These are phyloP conservation scores for Uronychia binucleata DNA, from an alignment of 73 alveolate species.

Conservation along the genomic window DNA sequence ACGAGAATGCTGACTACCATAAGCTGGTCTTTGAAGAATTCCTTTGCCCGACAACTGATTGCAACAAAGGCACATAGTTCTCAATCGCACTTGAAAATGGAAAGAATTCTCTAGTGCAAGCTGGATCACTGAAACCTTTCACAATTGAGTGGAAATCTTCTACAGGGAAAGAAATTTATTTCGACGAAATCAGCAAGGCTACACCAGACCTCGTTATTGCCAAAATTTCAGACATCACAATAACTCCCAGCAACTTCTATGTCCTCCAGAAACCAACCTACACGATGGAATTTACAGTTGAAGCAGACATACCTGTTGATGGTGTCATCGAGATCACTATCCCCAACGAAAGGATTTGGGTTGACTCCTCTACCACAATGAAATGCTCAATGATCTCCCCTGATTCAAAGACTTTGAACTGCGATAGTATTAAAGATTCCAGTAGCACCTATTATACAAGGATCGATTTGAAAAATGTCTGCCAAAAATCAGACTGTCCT, in stretches of 20 bases:
- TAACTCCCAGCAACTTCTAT: constrained; percentile 2
- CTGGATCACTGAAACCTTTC: constrained; percentile 18
- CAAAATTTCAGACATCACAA: constrained; percentile 12
- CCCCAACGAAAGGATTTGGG: constrained; percentile 21
- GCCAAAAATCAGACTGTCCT: not conserved
- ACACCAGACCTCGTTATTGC: constrained; percentile 27
- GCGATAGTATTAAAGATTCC: not conserved
- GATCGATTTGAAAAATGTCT: not conserved
- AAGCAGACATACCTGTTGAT: constrained; percentile 10
- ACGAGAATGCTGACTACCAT: constrained; percentile 4
- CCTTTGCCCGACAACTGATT: constrained; percentile 7
- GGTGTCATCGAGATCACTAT: constrained; percentile 15
- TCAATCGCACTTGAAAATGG: not conserved
- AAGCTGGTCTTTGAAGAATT: constrained; percentile 7
- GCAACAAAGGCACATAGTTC: constrained; percentile 8
- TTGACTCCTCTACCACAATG: not conserved
- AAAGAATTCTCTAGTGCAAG: constrained; percentile 28
- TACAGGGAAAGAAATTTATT: constrained; percentile 11
- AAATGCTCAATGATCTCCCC: not conserved
- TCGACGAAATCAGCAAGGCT: not conserved
- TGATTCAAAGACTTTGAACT: not conserved
- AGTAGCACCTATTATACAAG: not conserved
- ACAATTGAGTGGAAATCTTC: constrained; percentile 8
- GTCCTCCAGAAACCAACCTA: not conserved
- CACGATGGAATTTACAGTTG: constrained; percentile 5